Conservation (phyloP, 495 filamentous ascomycete genomes). For the Schizothecium vesticola region DNA sequence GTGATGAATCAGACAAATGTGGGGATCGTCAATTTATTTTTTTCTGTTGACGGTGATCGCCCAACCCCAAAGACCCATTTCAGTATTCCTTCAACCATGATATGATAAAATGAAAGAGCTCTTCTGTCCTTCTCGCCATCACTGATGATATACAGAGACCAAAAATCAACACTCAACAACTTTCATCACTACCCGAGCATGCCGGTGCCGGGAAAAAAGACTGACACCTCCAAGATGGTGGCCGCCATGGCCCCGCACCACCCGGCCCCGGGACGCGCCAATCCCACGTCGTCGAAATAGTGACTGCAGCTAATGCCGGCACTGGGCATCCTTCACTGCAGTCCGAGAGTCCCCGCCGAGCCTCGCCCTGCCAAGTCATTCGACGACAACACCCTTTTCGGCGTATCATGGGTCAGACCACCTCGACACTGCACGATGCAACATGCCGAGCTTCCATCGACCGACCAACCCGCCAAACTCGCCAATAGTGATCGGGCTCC, state of each 20-base stretch:
- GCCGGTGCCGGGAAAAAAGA: background rate
- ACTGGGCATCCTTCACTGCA: background rate
- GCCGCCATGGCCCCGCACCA: background rate
- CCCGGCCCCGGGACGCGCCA: background rate
- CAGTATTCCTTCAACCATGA: too few relatives aligned
- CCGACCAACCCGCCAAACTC: too few relatives aligned
- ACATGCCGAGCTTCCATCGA: background rate
- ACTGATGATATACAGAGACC: background rate
- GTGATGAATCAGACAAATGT: background rate
- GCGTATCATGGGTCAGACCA: background rate
- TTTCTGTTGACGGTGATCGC: too few relatives aligned
- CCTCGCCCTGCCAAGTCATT: background rate
- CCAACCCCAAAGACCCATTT: too few relatives aligned
- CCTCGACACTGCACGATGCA: background rate
- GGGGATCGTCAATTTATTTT: background rate
- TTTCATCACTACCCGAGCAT: background rate
- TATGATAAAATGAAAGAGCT: background rate
- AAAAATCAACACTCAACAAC: background rate
- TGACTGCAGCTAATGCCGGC: background rate
- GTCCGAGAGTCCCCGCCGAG: too few relatives aligned
- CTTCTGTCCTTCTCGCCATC: background rate
- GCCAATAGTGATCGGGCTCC: too few relatives aligned
- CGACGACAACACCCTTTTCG: too few relatives aligned
- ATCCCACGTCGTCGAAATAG: background rate
- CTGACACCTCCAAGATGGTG: background rate